These are phyloP conservation scores for Alternaria alternata DNA, from an alignment of 2,329 filamentous ascomycete species.

Conservation along the genomic window DNA sequence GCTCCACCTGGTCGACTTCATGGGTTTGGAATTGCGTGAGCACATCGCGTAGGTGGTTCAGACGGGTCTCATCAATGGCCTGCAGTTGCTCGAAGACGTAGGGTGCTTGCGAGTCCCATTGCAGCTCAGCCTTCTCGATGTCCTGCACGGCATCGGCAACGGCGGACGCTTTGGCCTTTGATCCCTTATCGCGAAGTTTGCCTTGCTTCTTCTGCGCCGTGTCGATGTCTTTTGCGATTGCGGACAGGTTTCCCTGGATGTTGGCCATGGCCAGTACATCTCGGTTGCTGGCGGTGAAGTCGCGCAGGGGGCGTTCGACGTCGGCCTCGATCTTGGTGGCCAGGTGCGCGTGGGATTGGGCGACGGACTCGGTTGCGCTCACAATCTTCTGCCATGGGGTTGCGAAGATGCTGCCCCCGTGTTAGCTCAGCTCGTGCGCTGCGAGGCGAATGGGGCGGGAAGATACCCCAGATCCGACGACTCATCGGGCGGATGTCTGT, in stretches of 20 bases:
- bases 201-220: constrained; percentile 84
- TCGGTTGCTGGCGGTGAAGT: constrained; percentile 73
- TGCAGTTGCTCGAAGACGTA: constrained; percentile 95
- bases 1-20: constrained; percentile 86
- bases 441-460: neutral
- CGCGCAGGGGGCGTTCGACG: constrained; percentile 82
- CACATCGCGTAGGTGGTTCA: constrained; percentile 89
- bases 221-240: constrained; percentile 85
- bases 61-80: constrained; percentile 83
- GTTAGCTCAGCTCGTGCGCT: constrained; percentile 40
- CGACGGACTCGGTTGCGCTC: constrained; percentile 78
- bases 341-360: constrained; percentile 82
- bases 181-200: constrained; percentile 81
- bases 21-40: constrained; percentile 94
- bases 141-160: constrained; percentile 76
- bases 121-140: constrained; percentile 78
- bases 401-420: constrained; percentile 76
- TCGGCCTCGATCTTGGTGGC: constrained; percentile 85
- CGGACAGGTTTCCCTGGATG: constrained; percentile 80
- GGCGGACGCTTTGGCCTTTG: constrained; percentile 78
- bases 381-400: constrained; percentile 89
- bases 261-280: constrained; percentile 83
- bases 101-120: constrained; percentile 94
- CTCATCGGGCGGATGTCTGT: constrained; percentile 76
- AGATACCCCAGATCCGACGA: constrained; percentile 86